Conservation (phyloP, 257 asterid species). For the Jacaranda copaia region DNA sequence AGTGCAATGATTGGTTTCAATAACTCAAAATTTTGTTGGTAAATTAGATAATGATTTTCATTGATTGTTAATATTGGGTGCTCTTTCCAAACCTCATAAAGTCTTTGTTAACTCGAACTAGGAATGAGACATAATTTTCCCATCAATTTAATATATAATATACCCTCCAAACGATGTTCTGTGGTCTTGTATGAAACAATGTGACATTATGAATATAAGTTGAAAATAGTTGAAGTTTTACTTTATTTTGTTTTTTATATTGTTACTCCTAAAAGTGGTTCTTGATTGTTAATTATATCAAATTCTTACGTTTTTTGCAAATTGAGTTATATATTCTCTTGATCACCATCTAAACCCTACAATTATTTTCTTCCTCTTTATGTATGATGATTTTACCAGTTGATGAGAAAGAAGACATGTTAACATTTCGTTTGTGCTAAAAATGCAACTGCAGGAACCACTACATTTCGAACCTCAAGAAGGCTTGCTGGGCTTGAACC, state of each 20-base stretch:
- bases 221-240: no score
- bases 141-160: not conserved
- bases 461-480: not conserved
- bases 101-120: not conserved
- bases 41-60: not conserved
- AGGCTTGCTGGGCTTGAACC: not conserved
- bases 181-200: no score
- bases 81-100: not conserved
- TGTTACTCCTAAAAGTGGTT: no score
- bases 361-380: no score
- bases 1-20: not conserved
- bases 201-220: no score
- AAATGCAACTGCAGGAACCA: not conserved
- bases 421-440: no score
- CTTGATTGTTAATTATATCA: no score
- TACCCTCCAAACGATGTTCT: not conserved
- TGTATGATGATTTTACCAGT: no score
- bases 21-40: no score
- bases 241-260: no score
- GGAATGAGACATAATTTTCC: not conserved
- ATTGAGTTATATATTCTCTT: not conserved
- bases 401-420: not conserved
- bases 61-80: no score
- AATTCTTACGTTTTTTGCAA: not conserved
- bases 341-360: not conserved